These are phyloP conservation scores for Pichia deserticola DNA, from an alignment of 805 yeast species.

Conservation along the genomic window DNA sequence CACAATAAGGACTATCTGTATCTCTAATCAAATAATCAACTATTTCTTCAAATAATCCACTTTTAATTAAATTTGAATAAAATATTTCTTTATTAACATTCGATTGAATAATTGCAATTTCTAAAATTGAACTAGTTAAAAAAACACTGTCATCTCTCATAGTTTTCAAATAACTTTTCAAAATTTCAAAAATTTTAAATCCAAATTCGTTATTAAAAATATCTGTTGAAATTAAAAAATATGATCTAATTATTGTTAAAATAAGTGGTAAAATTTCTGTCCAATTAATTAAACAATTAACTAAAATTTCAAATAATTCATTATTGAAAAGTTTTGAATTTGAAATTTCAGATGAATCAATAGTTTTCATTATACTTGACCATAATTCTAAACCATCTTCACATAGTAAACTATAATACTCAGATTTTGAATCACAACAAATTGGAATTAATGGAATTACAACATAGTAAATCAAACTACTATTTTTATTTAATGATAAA, in stretches of 20 bases:
- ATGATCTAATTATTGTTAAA: constrained; percentile 55
- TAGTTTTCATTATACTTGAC: constrained; percentile 60
- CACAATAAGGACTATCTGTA: constrained; percentile 35
- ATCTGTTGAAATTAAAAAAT: constrained; percentile 42
- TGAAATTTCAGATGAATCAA: constrained; percentile 32
- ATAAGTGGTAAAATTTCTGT: constrained; percentile 69
- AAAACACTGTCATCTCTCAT: constrained; percentile 68
- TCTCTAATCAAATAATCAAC: constrained; percentile 36
- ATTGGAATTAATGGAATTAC: constrained; percentile 56
- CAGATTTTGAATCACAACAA: constrained; percentile 56
- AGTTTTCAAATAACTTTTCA: constrained; percentile 46
- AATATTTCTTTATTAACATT: constrained; percentile 16
- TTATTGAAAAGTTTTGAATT: constrained; percentile 34
- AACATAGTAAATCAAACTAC: constrained; percentile 41
- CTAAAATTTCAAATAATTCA: constrained; percentile 38
- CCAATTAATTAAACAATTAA: constrained; percentile 54
- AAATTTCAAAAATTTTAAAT: constrained; percentile 37
- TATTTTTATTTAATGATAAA: constrained; percentile 48
- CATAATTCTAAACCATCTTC: constrained; percentile 89
- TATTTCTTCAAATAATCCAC: constrained; percentile 40
- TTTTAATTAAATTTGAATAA: constrained; percentile 28
- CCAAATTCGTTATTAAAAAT: constrained; percentile 34
- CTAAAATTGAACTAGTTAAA: constrained; percentile 46
- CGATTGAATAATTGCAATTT: constrained; percentile 37
- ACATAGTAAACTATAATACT: constrained; percentile 47